Base-by-base conservation (phyloP, 805 yeast genomes). In the Scheffersomyces spartinae region DNA sequence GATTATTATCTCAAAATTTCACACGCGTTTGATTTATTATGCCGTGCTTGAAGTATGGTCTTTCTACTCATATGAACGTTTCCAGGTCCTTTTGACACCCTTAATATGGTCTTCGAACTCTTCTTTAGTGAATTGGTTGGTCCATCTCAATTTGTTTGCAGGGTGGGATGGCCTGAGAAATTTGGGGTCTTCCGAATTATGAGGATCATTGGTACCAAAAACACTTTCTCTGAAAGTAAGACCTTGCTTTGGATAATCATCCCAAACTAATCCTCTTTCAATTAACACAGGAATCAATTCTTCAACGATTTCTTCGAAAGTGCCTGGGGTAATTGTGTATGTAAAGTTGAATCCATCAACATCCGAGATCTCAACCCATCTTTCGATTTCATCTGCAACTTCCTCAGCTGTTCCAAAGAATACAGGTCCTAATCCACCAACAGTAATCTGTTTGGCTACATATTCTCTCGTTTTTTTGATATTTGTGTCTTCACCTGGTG, bases 271-370 rank as follows among this genome's bases (percentile, higher is more conserved):
- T 6, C 58, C 61, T 22, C 59, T 42, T 12, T 30, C 32, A 30
- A 47, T 46, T 21, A 61, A 40, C 26, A 47, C 63, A 7, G 65
- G 64, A 13, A 61, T 36, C 18, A 61, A 32, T 15, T 32, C 33
- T 7, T 57, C 50, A 14, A 55, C 55, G 21, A 60, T 34, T 9
- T 61, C 62, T 30, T 52, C 55, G 24, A 52, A 46, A 4, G 55
- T 35, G 4, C 51, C 56, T 13, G 61, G 63, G 12, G 44, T 35
- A 7, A 54, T 41, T 2, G 63, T 52, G 32, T 56, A 51, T 2
- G 53, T 48, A 23, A 61, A 38, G 29, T 61, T 61, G 35, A 61
- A 58, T 1, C 68, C 68, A 32, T 61, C 68, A 13, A 61, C 47
- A 24, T 50, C 62, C 10, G 55, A 44, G 13, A 46, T 41, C 8